A percentile compares a stretch with the other conserved stretches of the same genome.
These are phyloP conservation scores for Kwoniella europaea DNA, from an alignment of 768 basidiomycete species.

Conservation along the genomic window DNA sequence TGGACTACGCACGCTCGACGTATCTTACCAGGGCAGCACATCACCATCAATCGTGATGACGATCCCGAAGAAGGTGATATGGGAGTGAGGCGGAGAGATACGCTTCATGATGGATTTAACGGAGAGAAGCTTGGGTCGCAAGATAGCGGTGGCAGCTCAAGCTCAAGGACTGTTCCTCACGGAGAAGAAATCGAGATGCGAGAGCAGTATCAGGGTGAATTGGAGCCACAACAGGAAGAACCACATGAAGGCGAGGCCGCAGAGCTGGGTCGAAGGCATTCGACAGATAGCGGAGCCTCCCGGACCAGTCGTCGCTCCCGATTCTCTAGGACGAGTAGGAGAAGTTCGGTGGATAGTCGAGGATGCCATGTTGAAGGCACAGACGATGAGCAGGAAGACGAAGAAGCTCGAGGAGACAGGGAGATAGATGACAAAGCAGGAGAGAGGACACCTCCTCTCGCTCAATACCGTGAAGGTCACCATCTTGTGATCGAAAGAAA, in stretches of 20 bases:
- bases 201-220: slow-evolving; percentile 22
- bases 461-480: slow-evolving; percentile 75
- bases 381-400: slow-evolving; percentile 33
- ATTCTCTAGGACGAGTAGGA: slow-evolving; percentile 27
- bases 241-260: slow-evolving; percentile 18
- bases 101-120: slow-evolving; percentile 5
- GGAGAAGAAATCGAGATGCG: slow-evolving; percentile 41
- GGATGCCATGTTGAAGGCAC: slow-evolving; percentile 28
- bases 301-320: slow-evolving; percentile 2
- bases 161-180: slow-evolving; percentile 30
- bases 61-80: slow-evolving; percentile 64
- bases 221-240: not conserved
- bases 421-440: slow-evolving; percentile 38
- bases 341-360: slow-evolving; percentile 25
- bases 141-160: slow-evolving; percentile 50
- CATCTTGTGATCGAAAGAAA: slow-evolving; percentile 71
- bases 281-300: not conserved
- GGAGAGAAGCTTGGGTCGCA: slow-evolving; percentile 32
- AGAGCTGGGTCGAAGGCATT: slow-evolving; percentile 30
- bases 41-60: slow-evolving; percentile 82
- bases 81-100: slow-evolving; percentile 56
- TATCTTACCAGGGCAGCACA: slow-evolving; percentile 72
- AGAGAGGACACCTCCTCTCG: slow-evolving; percentile 51
- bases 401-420: slow-evolving; percentile 31
- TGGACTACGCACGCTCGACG: slow-evolving; percentile 80